Evolutionary conservation across 202 grass and related monocot genomes (phyloP).

Genomic region (Cymbopogon flexuosus): DNA sequence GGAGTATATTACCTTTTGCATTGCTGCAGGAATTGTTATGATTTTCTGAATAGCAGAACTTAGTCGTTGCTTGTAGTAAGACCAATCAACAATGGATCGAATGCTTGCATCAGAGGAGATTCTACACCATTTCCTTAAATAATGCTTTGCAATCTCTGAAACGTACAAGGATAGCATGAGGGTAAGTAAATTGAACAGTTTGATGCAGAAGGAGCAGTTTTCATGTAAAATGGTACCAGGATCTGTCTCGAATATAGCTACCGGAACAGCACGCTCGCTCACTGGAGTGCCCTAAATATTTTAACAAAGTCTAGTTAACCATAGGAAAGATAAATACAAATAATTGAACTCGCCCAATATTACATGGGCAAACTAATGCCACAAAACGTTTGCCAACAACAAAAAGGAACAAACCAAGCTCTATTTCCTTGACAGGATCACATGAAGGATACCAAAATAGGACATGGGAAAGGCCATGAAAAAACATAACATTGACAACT

Average conservation of each 20-base stretch:
- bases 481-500: neutral
- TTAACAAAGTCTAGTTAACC: constrained; percentile 35
- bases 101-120: constrained; percentile 71
- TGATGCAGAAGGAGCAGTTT: constrained; percentile 22
- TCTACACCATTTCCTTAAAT: constrained; percentile 96
- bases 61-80: constrained; percentile 91
- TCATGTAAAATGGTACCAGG: constrained; percentile 47
- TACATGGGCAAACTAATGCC: constrained; percentile 24
- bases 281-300: constrained; percentile 89
- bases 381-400: neutral
- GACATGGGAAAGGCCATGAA: neutral
- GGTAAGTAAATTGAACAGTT: constrained; percentile 33
- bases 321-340: constrained; percentile 17
- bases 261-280: constrained; percentile 87
- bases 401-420: neutral
- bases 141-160: constrained; percentile 66
- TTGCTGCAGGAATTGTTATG: constrained; percentile 96
- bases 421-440: constrained; percentile 14
- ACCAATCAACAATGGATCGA: constrained; percentile 91
- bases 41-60: constrained; percentile 95
- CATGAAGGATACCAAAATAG: neutral
- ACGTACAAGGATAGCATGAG: neutral
- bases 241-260: constrained; percentile 95
- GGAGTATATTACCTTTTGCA: constrained; percentile 72
- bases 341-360: constrained; percentile 16